phyloP scores from a whole-genome alignment of 495 filamentous ascomycete genomes.

The Neurospora africana region DNA sequence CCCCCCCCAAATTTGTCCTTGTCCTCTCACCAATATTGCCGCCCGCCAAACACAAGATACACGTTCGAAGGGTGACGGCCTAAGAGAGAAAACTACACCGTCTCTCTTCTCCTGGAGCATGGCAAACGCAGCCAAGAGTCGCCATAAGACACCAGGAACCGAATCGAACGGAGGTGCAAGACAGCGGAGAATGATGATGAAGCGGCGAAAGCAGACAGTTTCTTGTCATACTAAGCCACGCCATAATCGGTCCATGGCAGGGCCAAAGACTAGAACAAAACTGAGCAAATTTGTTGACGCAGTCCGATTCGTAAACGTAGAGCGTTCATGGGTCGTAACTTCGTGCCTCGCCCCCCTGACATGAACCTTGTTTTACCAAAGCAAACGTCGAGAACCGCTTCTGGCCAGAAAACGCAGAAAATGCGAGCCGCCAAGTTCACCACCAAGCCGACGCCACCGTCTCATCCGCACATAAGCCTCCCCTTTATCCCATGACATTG shows the following conservation, averaged over 20 bases:
- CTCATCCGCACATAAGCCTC: neutral
- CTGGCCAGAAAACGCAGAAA: neutral
- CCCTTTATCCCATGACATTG: neutral
- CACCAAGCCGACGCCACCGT: neutral
- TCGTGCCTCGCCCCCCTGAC: neutral
- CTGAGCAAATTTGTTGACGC: neutral
- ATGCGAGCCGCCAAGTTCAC: neutral
- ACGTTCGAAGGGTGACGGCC: neutral
- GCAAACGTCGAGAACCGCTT: neutral
- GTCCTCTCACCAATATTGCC: neutral
- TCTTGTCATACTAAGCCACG: neutral
- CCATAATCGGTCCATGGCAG: neutral
- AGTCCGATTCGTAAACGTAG: neutral
- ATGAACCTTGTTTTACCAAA: neutral
- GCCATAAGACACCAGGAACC: neutral
- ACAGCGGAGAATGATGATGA: neutral
- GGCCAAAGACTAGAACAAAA: neutral
- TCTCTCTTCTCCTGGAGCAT: neutral
- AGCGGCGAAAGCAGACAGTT: neutral
- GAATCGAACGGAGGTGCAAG: neutral
- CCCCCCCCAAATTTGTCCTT: neutral
- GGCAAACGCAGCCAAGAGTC: neutral
- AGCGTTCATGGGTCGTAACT: neutral
- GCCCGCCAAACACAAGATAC: neutral
- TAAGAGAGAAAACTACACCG: neutral